Evolutionary conservation across 805 yeast species (phyloP), one percentile per base, ranked within the genome.

Genomic region (Monosporozyma servazzii): DNA sequence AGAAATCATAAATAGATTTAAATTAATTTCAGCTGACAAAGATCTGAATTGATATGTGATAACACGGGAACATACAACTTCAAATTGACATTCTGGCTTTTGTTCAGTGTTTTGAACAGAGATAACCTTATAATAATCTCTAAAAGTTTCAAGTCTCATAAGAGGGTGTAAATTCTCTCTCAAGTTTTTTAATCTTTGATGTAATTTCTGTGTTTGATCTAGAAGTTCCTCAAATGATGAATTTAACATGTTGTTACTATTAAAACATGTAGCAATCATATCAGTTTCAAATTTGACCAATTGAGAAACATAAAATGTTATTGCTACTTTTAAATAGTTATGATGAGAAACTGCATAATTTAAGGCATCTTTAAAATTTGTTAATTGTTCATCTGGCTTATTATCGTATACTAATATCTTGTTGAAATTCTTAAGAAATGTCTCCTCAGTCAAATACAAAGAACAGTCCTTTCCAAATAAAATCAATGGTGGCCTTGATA

Each of bases 401-500:
- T 42, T 31, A 17, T 29, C 47, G n/a, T 27, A 25, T 5, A 17
- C 27, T 18, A 27, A n/a, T 9, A 43, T 13, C 13, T 21, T 42
- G 31, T 47, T 41, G n/a, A 37, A 52, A 23, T 33, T 54, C 21
- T 43, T 25, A 7, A 13, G 18, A 43, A 47, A 58, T 53, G 36
- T 50, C 48, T n/a, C 49, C 51, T 33, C 56, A 58, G 7, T 17
- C 5, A n/a, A 11, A 30, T 11, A 52, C 29, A 36, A 52, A 49
- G 25, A 45, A 48, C 15, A 50, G 52, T 10, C n/a, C 29, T 20
- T 21, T 27, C 45, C 48, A 17, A 51, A 44, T 23, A 48, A 45
- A 10, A 59, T 51, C 6, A 56, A 37, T 3, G 59, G 59, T 11
- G 56, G 52, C 10, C 43, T 51, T 11, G 54, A 48, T 15, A 56